These are phyloP conservation scores for Pyrrhoderma noxium DNA, from an alignment of 1,284 basidiomycete genomes.

Conservation along the genomic window DNA sequence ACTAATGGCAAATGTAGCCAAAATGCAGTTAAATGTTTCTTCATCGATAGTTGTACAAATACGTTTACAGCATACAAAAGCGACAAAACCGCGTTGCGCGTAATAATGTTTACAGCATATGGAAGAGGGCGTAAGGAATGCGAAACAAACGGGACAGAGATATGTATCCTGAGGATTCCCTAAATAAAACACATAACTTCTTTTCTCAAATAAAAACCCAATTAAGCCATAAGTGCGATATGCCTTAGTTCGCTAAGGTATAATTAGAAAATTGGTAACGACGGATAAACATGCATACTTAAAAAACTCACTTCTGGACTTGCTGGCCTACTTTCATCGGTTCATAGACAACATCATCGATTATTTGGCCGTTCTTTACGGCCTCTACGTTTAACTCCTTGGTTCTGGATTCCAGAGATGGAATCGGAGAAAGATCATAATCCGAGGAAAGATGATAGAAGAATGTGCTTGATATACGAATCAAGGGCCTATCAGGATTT, in stretches of 20 bases:
- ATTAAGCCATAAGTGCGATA: conserved; percentile 69
- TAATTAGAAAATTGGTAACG: conserved; percentile 14
- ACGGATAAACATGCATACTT: background rate
- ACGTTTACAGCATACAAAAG: no score
- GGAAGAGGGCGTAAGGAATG: no score
- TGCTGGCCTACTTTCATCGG: conserved; percentile 83
- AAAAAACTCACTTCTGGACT: conserved; percentile 62
- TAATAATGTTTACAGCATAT: no score
- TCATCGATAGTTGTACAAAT: no score
- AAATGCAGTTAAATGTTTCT: no score
- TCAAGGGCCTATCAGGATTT: conserved; percentile 70
- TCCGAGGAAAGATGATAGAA: conserved; percentile 92
- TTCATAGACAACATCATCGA: conserved; percentile 48
- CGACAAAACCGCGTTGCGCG: no score
- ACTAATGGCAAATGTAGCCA: no score
- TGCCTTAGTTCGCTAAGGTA: conserved; percentile 66
- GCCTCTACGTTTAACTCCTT: conserved; percentile 33
- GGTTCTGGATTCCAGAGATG: conserved; percentile 43
- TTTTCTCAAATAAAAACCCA: background rate
- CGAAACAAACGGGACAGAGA: no score
- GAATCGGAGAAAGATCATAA: conserved; percentile 61
- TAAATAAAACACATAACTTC: background rate
- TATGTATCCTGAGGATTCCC: background rate
- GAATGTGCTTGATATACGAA: conserved; percentile 90
- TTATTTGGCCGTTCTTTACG: conserved; percentile 33